phyloP scores from a whole-genome alignment of 2,329 filamentous ascomycete genomes.

The Xylariaceae sp. region DNA sequence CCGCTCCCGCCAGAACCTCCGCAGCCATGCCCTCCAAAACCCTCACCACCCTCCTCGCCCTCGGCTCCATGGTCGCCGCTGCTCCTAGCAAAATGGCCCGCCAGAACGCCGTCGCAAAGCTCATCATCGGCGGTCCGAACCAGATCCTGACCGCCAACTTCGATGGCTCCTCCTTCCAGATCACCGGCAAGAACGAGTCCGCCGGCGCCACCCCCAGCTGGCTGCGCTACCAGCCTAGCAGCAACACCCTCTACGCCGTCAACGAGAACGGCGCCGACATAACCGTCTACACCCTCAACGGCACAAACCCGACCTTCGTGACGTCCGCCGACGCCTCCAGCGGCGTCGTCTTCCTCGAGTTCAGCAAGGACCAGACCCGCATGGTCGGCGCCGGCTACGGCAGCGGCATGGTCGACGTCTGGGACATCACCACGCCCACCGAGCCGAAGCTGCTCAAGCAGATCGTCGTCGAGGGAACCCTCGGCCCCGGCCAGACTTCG shows the following conservation, averaged over 20 bases:
- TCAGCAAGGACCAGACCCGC: constrained; percentile 42
- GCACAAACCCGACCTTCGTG: constrained; percentile 33
- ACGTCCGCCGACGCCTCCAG: constrained; percentile 35
- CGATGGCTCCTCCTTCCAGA: constrained; percentile 38
- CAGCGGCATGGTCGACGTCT: constrained; percentile 42
- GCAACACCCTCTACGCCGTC: constrained; percentile 43
- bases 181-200: constrained; percentile 35
- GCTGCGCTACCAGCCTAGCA: constrained; percentile 39
- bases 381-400: constrained; percentile 45
- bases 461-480: constrained; percentile 34
- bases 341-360: constrained; percentile 47
- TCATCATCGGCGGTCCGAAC: constrained; percentile 41
- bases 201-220: constrained; percentile 40
- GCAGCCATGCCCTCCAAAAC: constrained; percentile 9
- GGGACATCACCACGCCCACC: constrained; percentile 38
- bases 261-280: constrained; percentile 43
- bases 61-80: constrained; percentile 26
- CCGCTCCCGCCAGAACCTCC: neutral
- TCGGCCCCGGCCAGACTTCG: constrained; percentile 30
- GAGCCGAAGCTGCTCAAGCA: constrained; percentile 39
- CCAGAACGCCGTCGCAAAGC: constrained; percentile 23
- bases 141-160: constrained; percentile 42
- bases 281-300: constrained; percentile 41
- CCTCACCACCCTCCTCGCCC: constrained; percentile 26
- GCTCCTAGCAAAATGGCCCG: constrained; percentile 20